Conservation (phyloP, 2,329 filamentous ascomycete species). For the Mollisiaceae sp. region DNA sequence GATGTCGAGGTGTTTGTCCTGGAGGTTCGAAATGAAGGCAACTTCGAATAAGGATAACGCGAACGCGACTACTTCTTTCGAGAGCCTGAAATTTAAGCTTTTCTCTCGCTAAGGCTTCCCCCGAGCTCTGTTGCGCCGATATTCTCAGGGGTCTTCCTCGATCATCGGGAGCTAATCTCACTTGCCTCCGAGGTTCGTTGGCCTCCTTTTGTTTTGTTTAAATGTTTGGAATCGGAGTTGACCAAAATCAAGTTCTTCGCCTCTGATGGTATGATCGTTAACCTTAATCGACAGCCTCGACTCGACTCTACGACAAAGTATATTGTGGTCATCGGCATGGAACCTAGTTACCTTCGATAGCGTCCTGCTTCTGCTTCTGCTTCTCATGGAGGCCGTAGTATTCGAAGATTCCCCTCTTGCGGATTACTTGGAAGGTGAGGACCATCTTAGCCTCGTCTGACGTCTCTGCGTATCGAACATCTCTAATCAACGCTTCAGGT, state of each 20-base stretch:
- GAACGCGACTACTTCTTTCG: no score
- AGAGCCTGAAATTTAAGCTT: not conserved
- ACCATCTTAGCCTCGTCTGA: not conserved
- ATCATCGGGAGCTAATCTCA: not conserved
- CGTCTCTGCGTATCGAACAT: not conserved
- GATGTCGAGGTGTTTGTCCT: no score
- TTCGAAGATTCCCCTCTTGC: conserved; percentile 87
- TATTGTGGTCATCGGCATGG: conserved; percentile 32
- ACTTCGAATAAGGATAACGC: no score
- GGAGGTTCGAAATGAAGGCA: no score
- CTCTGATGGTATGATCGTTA: not conserved
- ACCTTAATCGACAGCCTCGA: not conserved
- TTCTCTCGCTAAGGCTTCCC: not conserved
- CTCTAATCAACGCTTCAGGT: conserved; percentile 42
- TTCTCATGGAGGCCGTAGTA: conserved; percentile 82
- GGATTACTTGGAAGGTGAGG: conserved; percentile 83
- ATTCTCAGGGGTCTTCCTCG: not conserved
- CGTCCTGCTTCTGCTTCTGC: conserved; percentile 32
- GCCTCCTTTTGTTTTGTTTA: conserved; percentile 3
- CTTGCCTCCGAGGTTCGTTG: not conserved
- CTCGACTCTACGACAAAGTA: not conserved
- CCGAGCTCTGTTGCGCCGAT: not conserved
- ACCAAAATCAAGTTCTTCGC: not conserved
- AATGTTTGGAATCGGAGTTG: not conserved
- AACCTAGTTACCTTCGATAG: conserved; percentile 25